Evolutionary conservation across 495 filamentous ascomycete species (phyloP).

Genomic region (Pyrenula massariospora): DNA sequence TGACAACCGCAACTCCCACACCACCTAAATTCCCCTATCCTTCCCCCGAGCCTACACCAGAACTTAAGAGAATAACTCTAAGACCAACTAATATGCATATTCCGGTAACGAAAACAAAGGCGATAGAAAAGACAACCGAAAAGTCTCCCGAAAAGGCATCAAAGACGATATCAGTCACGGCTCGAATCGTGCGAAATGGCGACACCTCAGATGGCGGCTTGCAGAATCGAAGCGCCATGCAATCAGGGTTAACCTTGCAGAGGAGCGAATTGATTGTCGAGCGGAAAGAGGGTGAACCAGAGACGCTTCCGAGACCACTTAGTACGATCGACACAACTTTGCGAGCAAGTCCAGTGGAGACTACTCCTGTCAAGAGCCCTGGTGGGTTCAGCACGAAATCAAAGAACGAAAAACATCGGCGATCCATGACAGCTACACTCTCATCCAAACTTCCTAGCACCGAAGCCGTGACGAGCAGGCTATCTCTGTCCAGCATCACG

Average conservation of each 20-base stretch:
- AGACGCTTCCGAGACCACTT: neutral
- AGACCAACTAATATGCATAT: neutral
- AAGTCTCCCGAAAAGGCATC: constrained; percentile 14
- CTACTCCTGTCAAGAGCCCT: constrained; percentile 4
- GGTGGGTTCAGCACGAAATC: neutral
- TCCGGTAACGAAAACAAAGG: constrained; percentile 2
- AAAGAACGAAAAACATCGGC: constrained; percentile 17
- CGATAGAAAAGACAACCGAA: constrained; percentile 3
- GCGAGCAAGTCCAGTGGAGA: constrained; percentile 1
- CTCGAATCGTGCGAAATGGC: constrained; percentile 59
- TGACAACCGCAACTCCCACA: constrained; percentile 17
- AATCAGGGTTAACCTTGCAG: constrained; percentile 48
- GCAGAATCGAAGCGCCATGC: constrained; percentile 28
- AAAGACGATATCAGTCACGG: constrained; percentile 59
- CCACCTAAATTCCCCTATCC: constrained; percentile 14
- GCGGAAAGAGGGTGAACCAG: constrained; percentile 27
- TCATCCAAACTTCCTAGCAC: constrained; percentile 16
- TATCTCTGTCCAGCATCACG: constrained; percentile 21
- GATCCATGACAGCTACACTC: constrained; percentile 21
- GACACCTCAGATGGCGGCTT: constrained; percentile 15
- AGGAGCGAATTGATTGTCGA: constrained; percentile 64
- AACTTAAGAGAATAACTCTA: neutral
- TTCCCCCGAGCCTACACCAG: constrained; percentile 14
- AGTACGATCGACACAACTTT: neutral
- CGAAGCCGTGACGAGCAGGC: constrained; percentile 15